Percentiles rank a stretch among this genome's conserved stretches.
Evolutionary conservation across 2,329 filamentous ascomycete genomes (phyloP).

Genomic region (Neurospora sp.): DNA sequence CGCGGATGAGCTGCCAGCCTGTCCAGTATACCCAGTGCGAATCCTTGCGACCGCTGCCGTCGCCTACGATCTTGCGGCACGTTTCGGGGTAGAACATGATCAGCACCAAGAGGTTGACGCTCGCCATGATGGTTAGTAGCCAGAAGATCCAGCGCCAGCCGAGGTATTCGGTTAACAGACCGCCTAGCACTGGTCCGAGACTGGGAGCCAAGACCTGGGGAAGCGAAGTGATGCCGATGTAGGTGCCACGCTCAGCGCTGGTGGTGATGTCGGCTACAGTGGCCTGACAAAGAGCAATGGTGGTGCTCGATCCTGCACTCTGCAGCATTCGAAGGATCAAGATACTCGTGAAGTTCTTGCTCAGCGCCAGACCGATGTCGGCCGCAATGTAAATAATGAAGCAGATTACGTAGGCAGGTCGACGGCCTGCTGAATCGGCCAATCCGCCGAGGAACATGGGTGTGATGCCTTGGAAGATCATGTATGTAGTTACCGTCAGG

Average conservation of each 20-base stretch:
- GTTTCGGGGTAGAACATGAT: slow-evolving; percentile 36
- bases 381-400: slow-evolving; percentile 44
- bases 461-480: slow-evolving; percentile 44
- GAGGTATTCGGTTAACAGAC: slow-evolving; percentile 35
- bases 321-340: slow-evolving; percentile 47
- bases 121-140: slow-evolving; percentile 34
- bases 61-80: slow-evolving; percentile 32
- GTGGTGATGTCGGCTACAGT: slow-evolving; percentile 57
- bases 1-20: slow-evolving; percentile 17
- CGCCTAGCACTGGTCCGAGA: slow-evolving; percentile 38
- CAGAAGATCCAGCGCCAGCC: slow-evolving; percentile 45
- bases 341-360: slow-evolving; percentile 38
- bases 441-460: slow-evolving; percentile 40
- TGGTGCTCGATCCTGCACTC: slow-evolving; percentile 48
- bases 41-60: slow-evolving; percentile 27
- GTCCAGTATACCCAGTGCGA: slow-evolving; percentile 22
- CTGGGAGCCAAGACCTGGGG: slow-evolving; percentile 34
- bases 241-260: slow-evolving; percentile 50
- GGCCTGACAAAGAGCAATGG: slow-evolving; percentile 45
- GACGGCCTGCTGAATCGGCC: slow-evolving; percentile 43
- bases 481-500: slow-evolving; percentile 44
- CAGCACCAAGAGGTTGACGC: slow-evolving; percentile 26
- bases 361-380: slow-evolving; percentile 43
- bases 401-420: slow-evolving; percentile 43
- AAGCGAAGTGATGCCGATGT: slow-evolving; percentile 43